Evolutionary conservation across 2,329 filamentous ascomycete genomes (phyloP).

Genomic region (Coniochaeta ligniaria): DNA sequence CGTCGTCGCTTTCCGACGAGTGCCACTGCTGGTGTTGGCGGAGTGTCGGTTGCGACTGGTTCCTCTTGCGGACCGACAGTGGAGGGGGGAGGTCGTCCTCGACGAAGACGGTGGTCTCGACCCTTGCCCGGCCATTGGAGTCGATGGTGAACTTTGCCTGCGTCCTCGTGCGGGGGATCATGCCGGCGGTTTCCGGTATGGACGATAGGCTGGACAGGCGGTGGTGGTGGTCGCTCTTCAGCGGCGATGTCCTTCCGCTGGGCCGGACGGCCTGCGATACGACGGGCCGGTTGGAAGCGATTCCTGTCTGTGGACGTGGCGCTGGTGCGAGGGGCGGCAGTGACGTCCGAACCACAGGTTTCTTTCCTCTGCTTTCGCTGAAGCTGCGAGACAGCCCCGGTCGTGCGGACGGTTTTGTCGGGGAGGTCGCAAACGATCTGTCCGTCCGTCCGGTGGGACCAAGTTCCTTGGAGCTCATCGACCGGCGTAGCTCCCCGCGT

Average conservation of each 20-base stretch:
- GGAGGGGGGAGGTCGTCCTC: conserved; percentile 18
- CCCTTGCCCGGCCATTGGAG: conserved; percentile 50
- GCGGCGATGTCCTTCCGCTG: conserved; percentile 42
- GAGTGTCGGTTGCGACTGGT: conserved; percentile 15
- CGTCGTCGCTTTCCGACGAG: conserved; percentile 26
- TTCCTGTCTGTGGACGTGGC: conserved; percentile 17
- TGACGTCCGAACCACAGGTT: conserved; percentile 28
- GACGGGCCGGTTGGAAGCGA: conserved; percentile 26
- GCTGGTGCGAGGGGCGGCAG: conserved; percentile 42
- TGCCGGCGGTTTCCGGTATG: conserved; percentile 43
- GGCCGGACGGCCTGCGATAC: conserved; percentile 25
- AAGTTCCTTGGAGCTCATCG: conserved; percentile 35
- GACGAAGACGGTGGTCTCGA: conserved; percentile 41
- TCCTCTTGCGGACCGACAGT: conserved; percentile 11
- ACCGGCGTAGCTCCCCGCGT: conserved; percentile 34
- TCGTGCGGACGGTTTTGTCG: conserved; percentile 39
- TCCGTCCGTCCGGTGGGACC: conserved; percentile 33
- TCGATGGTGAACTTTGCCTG: conserved; percentile 59
- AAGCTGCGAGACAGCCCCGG: conserved; percentile 46
- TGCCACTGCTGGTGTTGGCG: conserved; percentile 27
- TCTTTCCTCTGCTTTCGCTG: conserved; percentile 45
- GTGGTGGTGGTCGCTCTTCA: conserved; percentile 42
- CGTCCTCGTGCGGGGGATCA: conserved; percentile 37
- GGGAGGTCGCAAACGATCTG: conserved; percentile 37
- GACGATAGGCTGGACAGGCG: conserved; percentile 46